phyloP scores from a whole-genome alignment of 352 stramenopile species.

The Globisporangium echinulatum region DNA sequence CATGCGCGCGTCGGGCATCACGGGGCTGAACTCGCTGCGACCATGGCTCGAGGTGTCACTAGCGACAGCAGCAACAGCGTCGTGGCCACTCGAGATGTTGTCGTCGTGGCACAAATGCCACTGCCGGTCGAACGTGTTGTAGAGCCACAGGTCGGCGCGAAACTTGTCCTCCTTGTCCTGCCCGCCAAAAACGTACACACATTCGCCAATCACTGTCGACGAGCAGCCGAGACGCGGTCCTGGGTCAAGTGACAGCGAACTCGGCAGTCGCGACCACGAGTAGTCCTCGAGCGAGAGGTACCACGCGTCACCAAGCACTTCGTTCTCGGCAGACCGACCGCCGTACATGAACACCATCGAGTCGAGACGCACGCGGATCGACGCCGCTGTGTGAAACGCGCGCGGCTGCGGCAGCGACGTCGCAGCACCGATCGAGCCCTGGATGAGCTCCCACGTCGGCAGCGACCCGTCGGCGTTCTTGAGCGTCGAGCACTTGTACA shows the following conservation, averaged over 20 bases:
- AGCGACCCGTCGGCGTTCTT: conserved; percentile 60
- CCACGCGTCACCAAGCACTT: conserved; percentile 72
- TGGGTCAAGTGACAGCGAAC: conserved; percentile 67
- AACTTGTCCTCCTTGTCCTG: conserved; percentile 76
- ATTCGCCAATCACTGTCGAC: conserved; percentile 70
- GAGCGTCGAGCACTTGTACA: conserved; percentile 68
- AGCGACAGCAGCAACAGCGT: conserved; percentile 3
- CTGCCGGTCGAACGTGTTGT: conserved; percentile 84
- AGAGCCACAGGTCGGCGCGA: conserved; percentile 74
- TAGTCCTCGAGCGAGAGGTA: conserved; percentile 79
- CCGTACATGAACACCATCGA: conserved; percentile 82
- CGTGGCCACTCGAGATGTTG: conserved; percentile 38
- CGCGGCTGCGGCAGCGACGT: conserved; percentile 56
- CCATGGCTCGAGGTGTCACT: conserved; percentile 9
- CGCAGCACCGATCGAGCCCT: conserved; percentile 54
- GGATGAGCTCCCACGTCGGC: conserved; percentile 68
- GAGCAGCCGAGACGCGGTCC: conserved; percentile 64
- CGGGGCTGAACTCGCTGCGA: conserved; percentile 34
- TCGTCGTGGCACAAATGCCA: conserved; percentile 85
- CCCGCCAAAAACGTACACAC: conserved; percentile 78
- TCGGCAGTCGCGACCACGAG: conserved; percentile 71
- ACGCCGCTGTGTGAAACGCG: conserved; percentile 62
- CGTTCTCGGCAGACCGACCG: conserved; percentile 64
- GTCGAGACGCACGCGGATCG: conserved; percentile 67
- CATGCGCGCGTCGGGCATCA: conserved; percentile 42